Evolutionary conservation across 371 early-diverging fungal species (phyloP), one percentile per base, ranked within the genome.

Genomic region (Rhizopus arrhizus): DNA sequence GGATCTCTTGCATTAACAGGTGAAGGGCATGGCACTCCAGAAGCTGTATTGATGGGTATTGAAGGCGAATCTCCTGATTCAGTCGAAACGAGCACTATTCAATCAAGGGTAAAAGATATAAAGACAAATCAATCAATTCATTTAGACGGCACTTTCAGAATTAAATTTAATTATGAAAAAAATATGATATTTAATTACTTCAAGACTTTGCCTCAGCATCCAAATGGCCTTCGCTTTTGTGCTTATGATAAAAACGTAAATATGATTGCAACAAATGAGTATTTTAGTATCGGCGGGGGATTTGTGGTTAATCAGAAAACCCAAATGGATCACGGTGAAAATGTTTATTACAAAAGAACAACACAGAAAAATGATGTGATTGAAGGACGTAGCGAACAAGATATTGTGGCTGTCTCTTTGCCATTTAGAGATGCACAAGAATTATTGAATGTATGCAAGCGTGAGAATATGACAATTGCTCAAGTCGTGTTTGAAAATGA

Each of bases 401-500:
- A 92, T 61, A 56, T 85, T 48, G 87, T 91, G 36, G 85, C 85
- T 1, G 91, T 94, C n/a, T 89, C 91, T 1, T 72, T 96, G 38
- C 95, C 97, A 2, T 96, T 96, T 72, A 72, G 82, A 47, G 91
- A 93, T 51, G 91, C 92, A 7, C 80, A 85, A 41, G 90, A 91
- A 51, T 67, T 96, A 43, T 61, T 95, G 34, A 76, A 89, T 16
- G 84, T 95, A n/a, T 96, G 97, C 72, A 73, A 85, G 58, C 80
- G 88, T 29, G 89, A 94, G 73, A 82, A 90, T 57, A 83, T 94
- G 85, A 88, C 92, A 11, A 96, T 96, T 71, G 96, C 97, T 12
- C 93, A 96, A 67, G 95, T 95, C 0, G 97, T 96, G 0, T 94
- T 89, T 70, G 87, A 91, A 71, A 96, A 96, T 69, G 97, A 96